phyloP scores from a whole-genome alignment of 176 grass and related monocot species.

The Avena insularis region DNA sequence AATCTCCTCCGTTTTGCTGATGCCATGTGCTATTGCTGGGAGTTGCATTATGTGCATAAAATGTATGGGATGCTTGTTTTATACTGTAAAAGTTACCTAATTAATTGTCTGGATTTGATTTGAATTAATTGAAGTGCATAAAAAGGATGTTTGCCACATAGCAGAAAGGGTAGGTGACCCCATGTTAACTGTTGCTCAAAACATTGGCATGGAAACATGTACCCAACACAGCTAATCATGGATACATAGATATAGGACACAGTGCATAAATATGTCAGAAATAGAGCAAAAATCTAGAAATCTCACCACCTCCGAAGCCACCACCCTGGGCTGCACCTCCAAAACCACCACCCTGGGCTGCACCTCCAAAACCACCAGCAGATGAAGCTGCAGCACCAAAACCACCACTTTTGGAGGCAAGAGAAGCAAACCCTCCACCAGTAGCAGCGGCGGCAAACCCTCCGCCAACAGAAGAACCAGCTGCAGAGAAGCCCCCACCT shows the following conservation, averaged over 20 bases:
- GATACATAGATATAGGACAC: not conserved
- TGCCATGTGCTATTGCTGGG: not conserved
- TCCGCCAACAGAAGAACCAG: constrained; percentile 48
- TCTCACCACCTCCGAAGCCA: constrained; percentile 66
- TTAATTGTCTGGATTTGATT: not conserved
- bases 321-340: constrained; percentile 39
- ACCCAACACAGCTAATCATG: constrained; percentile 35
- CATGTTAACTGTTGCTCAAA: not conserved
- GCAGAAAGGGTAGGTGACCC: not conserved
- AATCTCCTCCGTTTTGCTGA: not conserved
- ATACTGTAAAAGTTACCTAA: not conserved
- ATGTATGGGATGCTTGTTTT: constrained; percentile 2
- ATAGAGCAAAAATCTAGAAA: constrained; percentile 21
- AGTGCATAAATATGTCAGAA: constrained; percentile 23
- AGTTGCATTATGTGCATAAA: not conserved
- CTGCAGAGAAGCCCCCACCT: constrained; percentile 67
- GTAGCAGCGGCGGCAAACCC: constrained; percentile 56
- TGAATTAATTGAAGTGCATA: not conserved
- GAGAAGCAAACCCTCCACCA: constrained; percentile 73
- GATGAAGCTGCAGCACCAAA: constrained; percentile 49
- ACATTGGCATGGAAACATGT: constrained; percentile 2
- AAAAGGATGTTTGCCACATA: not conserved
- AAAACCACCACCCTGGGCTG: constrained; percentile 54
- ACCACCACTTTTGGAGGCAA: constrained; percentile 65
- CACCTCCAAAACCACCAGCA: constrained; percentile 49